Evolutionary conservation across 768 basidiomycete genomes (phyloP), one percentile per base, ranked within the genome.

Genomic region (Hypholoma fasciculare): DNA sequence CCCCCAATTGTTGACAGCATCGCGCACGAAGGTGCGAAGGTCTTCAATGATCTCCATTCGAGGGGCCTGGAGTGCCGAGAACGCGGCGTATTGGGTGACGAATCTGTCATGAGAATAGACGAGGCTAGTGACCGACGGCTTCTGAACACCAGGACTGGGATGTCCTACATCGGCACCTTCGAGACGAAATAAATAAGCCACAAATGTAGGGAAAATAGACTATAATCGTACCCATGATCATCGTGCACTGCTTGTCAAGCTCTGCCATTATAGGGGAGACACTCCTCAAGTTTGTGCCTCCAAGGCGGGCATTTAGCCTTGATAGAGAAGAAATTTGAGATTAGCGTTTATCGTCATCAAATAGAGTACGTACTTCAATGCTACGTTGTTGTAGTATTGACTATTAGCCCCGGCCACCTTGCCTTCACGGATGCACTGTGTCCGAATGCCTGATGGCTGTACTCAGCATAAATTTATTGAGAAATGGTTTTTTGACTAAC

Each of bases 91-190:
- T 9, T 71, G 73, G 16, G 77, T 77, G 0, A 76, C 82, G 0
- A 67, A 56, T 0, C 0, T 13, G 52, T 90, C 85, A 19, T 73
- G 72, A 0, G 87, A 89, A 1, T 76, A 82, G 0, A 90, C 89
- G 0, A 90, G 63, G 1, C 81, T 78, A 0, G 87, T 76, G 0
- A 88, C 74, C 0, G 89, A 90, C 0, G 90, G 83, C 36, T 69
- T 62, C 47, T 61, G 49, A 0, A 78, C 62, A 0, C 87, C 85
- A 13, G 88, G 82, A 0, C 79, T 78, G 0, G 89, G 85, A 60
- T 92, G 89, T 6, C 82, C 78, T 0, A 90, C 79, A 64, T 84
- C 85, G 9, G 82, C 82, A 19, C 85, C 83, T 83, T 34, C 30
- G 9, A 34, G 30, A 2, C 2, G 30, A 34, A 34, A 34, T 9